Evolutionary conservation across 176 grass and related monocot genomes (phyloP).

Genomic region (Oryza coarctata): DNA sequence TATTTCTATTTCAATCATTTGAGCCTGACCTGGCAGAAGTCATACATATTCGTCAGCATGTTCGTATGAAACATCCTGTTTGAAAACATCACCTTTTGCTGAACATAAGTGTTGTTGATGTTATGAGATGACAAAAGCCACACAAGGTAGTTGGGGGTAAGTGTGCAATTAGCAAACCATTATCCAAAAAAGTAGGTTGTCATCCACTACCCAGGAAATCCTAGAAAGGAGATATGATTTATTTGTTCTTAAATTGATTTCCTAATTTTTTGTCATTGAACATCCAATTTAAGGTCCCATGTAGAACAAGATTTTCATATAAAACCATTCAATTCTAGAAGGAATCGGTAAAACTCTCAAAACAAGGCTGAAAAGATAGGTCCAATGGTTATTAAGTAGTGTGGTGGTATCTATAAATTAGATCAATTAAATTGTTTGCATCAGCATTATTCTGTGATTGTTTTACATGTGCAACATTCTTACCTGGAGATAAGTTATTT

Average conservation of each 20-base stretch:
- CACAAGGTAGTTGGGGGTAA: not conserved
- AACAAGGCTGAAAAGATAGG: not conserved
- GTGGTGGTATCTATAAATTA: not conserved
- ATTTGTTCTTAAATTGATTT: constrained; percentile 27
- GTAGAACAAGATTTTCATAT: not conserved
- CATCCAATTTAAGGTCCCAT: constrained; percentile 8
- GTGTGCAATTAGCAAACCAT: not conserved
- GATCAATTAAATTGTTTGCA: not conserved
- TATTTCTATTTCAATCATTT: not conserved
- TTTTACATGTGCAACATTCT: constrained; percentile 4
- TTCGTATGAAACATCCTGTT: not conserved
- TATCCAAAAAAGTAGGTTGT: not conserved
- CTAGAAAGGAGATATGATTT: not conserved
- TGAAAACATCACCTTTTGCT: constrained; percentile 24
- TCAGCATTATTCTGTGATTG: not conserved
- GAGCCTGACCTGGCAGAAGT: not conserved
- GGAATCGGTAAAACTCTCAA: not conserved
- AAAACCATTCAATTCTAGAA: not conserved
- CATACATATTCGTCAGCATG: not conserved
- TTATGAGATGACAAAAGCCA: constrained; percentile 6
- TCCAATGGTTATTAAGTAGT: not conserved
- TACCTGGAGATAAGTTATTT: not conserved
- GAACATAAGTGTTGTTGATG: not conserved
- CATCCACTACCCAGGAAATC: constrained; percentile 7
- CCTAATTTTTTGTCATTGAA: constrained; percentile 3